phyloP scores from a whole-genome alignment of 1,139 yeast genomes.

The Keqinozyma sinolaborantium region DNA sequence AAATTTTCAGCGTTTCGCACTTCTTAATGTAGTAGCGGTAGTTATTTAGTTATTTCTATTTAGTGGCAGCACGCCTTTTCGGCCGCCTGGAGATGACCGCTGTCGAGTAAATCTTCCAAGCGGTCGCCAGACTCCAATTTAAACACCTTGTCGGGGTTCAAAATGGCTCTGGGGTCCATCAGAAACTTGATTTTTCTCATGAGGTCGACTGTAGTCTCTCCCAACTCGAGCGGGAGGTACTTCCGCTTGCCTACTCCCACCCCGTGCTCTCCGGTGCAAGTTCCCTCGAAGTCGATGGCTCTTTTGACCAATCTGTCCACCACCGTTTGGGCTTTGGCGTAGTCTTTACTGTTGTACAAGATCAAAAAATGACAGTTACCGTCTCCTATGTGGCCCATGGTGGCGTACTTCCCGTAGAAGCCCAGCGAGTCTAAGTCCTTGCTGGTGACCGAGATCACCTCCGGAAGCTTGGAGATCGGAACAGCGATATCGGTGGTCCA shows the following conservation, averaged over 20 bases:
- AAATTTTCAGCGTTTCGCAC: no score
- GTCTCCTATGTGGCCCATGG: conserved; percentile 63
- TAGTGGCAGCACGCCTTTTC: no score
- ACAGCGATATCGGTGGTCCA: conserved; percentile 85
- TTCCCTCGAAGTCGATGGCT: conserved; percentile 40
- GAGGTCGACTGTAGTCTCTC: conserved; percentile 33
- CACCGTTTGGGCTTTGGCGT: conserved; percentile 27
- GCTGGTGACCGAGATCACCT: conserved; percentile 47
- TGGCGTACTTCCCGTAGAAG: conserved; percentile 37
- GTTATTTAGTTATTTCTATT: no score
- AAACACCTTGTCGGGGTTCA: conserved; percentile 43
- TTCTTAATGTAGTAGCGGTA: no score
- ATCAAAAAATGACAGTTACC: conserved; percentile 59
- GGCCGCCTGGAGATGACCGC: conserved; percentile 16
- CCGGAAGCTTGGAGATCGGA: conserved; percentile 49
- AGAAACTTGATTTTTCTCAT: conserved; percentile 41
- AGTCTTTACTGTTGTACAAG: conserved; percentile 44
- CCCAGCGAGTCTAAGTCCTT: conserved; percentile 43
- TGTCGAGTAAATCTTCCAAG: conserved; percentile 28
- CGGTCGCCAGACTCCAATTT: conserved; percentile 35
- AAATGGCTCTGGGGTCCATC: conserved; percentile 38
- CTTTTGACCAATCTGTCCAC: conserved; percentile 50
- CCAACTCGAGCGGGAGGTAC: conserved; percentile 34
- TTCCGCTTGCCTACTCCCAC: conserved; percentile 44
- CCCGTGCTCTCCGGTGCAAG: conserved; percentile 49